phyloP scores from a whole-genome alignment of 768 basidiomycete genomes.

The Postia placenta region DNA sequence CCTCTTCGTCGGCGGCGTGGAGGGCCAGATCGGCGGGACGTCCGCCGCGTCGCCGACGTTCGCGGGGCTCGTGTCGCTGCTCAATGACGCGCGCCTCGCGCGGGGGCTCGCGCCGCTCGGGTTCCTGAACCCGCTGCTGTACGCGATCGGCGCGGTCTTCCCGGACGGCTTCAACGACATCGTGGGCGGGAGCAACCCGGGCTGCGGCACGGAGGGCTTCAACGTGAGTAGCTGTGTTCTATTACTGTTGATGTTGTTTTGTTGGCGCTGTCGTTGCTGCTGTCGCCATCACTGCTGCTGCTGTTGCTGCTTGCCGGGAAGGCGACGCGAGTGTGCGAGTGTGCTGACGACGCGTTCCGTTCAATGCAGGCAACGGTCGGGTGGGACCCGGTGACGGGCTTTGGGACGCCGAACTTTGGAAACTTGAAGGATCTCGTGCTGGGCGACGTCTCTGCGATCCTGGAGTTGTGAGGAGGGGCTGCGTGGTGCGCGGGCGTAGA shows the following conservation, averaged over 20 bases:
- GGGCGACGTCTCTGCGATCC: not conserved
- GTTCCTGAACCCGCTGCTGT: constrained; percentile 33
- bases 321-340: too few species aligned
- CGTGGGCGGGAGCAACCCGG: constrained; percentile 29
- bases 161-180: constrained; percentile 29
- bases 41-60: constrained; percentile 63
- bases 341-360: too few species aligned
- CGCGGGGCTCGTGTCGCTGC: constrained; percentile 53
- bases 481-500: too few species aligned
- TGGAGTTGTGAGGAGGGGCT: too few species aligned
- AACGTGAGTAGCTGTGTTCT: constrained; percentile 18
- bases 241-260: not conserved
- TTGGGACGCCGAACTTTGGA: constrained; percentile 17
- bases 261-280: too few species aligned
- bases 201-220: constrained; percentile 33
- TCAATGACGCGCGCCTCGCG: constrained; percentile 33
- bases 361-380: constrained; percentile 25
- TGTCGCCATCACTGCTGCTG: too few species aligned
- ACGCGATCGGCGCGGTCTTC: constrained; percentile 14
- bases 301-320: too few species aligned
- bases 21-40: constrained; percentile 49
- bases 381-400: constrained; percentile 28
- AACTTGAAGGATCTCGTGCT: constrained; percentile 6
- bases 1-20: constrained; percentile 37
- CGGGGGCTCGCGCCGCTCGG: constrained; percentile 26